Percentiles rank a stretch among this genome's conserved stretches.
These are phyloP conservation scores for Botrytis deweyae DNA, from an alignment of 2,329 filamentous ascomycete genomes.

Conservation along the genomic window DNA sequence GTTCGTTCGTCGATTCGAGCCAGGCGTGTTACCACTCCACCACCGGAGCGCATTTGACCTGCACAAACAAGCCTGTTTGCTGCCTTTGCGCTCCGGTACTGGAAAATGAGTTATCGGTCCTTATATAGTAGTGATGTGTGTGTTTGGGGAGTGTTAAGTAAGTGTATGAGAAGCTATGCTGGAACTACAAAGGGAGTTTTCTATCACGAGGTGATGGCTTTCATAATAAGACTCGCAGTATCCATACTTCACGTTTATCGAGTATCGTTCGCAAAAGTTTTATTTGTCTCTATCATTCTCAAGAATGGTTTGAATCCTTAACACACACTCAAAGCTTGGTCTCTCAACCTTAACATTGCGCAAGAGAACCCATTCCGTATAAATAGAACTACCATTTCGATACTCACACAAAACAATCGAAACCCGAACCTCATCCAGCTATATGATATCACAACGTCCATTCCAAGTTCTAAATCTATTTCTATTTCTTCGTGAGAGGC, in stretches of 20 bases:
- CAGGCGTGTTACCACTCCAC: neutral
- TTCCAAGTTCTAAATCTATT: neutral
- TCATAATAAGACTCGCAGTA: neutral
- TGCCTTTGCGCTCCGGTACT: neutral
- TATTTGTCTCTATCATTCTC: neutral
- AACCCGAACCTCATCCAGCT: too few relatives aligned
- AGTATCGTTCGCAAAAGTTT: neutral
- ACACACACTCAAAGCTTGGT: neutral
- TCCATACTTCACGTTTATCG: neutral
- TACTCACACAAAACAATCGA: neutral
- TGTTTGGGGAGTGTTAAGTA: neutral
- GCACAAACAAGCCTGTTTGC: neutral
- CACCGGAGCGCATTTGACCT: constrained; percentile 1
- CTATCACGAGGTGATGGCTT: neutral
- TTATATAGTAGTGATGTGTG: neutral
- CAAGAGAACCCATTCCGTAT: too few relatives aligned
- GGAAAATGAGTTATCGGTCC: neutral
- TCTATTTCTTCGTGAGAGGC: neutral
- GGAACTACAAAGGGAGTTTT: too few relatives aligned
- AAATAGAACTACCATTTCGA: neutral
- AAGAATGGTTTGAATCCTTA: neutral
- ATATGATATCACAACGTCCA: too few relatives aligned
- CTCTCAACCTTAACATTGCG: neutral
- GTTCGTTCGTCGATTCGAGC: neutral
- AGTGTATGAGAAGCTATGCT: too few relatives aligned